A percentile compares a stretch with the other conserved stretches of the same genome.
These are phyloP conservation scores for Lachancea meyersii DNA, from an alignment of 805 yeast genomes.

Conservation along the genomic window DNA sequence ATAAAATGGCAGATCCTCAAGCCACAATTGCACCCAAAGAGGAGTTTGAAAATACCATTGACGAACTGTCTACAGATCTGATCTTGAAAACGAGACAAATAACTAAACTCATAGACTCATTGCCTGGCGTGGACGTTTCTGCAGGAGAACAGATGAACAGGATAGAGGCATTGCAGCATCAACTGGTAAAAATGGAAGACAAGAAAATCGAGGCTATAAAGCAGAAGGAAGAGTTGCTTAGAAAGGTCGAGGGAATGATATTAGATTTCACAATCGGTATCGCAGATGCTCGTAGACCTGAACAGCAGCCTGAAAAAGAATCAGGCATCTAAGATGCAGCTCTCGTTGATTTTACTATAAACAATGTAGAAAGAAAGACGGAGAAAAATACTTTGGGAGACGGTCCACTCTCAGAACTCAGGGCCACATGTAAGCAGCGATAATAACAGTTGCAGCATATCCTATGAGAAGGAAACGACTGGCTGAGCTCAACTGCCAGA, in stretches of 20 bases:
- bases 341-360: background rate
- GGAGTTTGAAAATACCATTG: slow-evolving; percentile 43
- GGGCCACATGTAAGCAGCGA: background rate
- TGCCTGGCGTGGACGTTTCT: slow-evolving; percentile 89
- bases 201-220: slow-evolving; percentile 50
- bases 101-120: slow-evolving; percentile 72
- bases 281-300: slow-evolving; percentile 30
- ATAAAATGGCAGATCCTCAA: slow-evolving; percentile 54
- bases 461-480: background rate
- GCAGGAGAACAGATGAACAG: slow-evolving; percentile 63
- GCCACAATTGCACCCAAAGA: slow-evolving; percentile 50
- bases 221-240: slow-evolving; percentile 57
- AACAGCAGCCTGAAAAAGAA: background rate
- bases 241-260: slow-evolving; percentile 62
- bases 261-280: slow-evolving; percentile 39
- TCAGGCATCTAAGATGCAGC: background rate
- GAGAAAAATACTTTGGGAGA: background rate
- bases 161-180: slow-evolving; percentile 56
- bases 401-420: background rate
- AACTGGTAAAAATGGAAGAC: slow-evolving; percentile 53
- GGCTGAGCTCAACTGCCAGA: slow-evolving; percentile 2
- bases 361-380: background rate
- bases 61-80: slow-evolving; percentile 78
- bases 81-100: slow-evolving; percentile 83
- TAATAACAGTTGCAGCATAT: background rate